Evolutionary conservation across 192 early-diverging fungal genomes (phyloP), one percentile per base, ranked within the genome.

Genomic region (Gamsiella multidivaricata): DNA sequence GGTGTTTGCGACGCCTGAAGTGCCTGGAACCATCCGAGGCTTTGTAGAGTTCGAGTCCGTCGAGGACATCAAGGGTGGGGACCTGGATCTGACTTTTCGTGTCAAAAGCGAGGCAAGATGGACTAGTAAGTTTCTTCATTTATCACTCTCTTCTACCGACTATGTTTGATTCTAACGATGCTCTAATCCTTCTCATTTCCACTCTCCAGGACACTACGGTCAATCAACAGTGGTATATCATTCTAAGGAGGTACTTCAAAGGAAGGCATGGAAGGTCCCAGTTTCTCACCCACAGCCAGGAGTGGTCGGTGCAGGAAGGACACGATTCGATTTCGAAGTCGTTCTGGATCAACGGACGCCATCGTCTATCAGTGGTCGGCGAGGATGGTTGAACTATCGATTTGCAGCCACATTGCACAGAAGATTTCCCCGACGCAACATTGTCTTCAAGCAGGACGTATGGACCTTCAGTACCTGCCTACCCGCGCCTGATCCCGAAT

Each of bases 31-130:
- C 2, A 68, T 76, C 4, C 45, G 37, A 3, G 73, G 73, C 29
- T 76, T 62, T 50, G 73, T 76, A 9, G 65, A 76, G 20, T 67
- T 68, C 25, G 33, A 56, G 15, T 61, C 58, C 9, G n/a, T 43
- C 5, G 73, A 68, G 34, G 73, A 76, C 8, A 50, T 61, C 50
- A 67, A 68, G 47, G 73, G 52, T 5, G 28, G 43, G 4, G 64
- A 76, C 22, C 33, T 76, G 4, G 65, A 67, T 25, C 52, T 76
- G 2, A 20, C 34, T 12, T 76, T 76, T 31, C 5, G 73, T 29
- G 37, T 55, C 34, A 76, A 76, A 28, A 76, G 73, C 39, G 20
- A 57, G 20, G 73, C 64, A 3, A 39, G 58, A 47, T 76, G 73
- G 73, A 20, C 22, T 18, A 42, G 73, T 76, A 76, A 55, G 73